These are phyloP conservation scores for Leishmania tarentolae DNA, from an alignment of 208 protist genomes.

Conservation along the genomic window DNA sequence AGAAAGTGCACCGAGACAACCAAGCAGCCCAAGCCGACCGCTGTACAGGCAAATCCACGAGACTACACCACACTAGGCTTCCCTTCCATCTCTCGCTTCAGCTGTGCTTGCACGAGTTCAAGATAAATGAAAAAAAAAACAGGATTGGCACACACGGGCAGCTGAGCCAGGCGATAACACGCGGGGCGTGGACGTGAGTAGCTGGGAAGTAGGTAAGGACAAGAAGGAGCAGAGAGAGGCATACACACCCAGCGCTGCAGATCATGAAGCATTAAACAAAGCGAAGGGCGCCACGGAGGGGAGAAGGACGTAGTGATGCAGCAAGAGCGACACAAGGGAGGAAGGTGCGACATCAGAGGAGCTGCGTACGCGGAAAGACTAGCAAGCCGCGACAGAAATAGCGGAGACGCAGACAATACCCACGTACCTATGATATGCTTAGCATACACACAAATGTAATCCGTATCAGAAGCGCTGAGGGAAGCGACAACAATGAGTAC, in stretches of 20 bases:
- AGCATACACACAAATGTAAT: not conserved
- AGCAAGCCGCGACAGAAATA: not conserved
- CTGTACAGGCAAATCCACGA: not conserved
- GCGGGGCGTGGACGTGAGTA: not conserved
- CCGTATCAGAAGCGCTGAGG: too few relatives aligned
- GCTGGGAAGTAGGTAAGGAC: not conserved
- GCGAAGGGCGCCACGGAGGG: not conserved
- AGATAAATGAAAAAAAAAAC: not conserved
- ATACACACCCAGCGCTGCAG: not conserved
- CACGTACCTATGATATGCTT: not conserved
- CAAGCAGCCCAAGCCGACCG: not conserved
- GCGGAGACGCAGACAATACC: not conserved
- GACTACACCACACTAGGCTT: not conserved
- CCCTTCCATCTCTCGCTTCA: not conserved
- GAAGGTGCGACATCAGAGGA: not conserved
- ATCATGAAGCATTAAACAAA: not conserved
- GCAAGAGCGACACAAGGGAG: not conserved
- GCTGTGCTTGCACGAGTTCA: not conserved
- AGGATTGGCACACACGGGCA: not conserved
- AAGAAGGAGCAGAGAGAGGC: not conserved
- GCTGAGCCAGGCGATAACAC: not conserved
- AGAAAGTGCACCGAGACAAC: not conserved
- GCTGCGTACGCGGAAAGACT: not conserved
- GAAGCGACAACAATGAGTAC: too few relatives aligned
- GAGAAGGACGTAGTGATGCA: not conserved